Evolutionary conservation across 1,284 basidiomycete species (phyloP).

Genomic region (Cutaneotrichosporon sp.): DNA sequence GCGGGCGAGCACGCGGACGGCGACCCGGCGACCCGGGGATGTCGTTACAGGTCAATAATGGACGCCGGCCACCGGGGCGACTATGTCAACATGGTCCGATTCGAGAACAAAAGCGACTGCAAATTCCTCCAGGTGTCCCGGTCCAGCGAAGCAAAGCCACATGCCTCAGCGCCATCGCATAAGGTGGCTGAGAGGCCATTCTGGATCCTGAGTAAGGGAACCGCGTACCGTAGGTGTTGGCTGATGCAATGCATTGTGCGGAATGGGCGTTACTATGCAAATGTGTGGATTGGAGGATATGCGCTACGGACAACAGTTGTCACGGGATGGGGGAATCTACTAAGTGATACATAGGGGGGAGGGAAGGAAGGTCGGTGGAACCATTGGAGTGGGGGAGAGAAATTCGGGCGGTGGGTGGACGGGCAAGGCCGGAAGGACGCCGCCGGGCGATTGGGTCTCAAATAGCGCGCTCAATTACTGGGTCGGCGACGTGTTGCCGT

Average conservation of each 20-base stretch:
- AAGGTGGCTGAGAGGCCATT: neutral
- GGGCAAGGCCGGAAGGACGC: neutral
- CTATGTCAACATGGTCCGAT: neutral
- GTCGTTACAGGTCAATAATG: no score
- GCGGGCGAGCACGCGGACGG: no score
- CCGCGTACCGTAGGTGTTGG: neutral
- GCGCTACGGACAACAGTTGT: slow-evolving; percentile 4
- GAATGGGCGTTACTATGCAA: neutral
- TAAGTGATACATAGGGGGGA: slow-evolving; percentile 10
- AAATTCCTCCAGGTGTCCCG: neutral
- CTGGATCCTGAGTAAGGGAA: neutral
- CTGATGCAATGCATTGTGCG: slow-evolving; percentile 10
- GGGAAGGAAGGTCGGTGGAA: neutral
- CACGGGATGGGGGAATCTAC: neutral
- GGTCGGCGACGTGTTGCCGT: neutral
- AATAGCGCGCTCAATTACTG: neutral
- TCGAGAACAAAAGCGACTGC: neutral
- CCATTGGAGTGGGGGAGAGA: neutral
- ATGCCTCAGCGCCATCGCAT: neutral
- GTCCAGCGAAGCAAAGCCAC: neutral
- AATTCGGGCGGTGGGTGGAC: neutral
- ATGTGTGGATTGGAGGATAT: neutral
- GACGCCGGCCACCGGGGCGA: no score
- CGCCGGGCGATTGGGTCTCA: neutral
- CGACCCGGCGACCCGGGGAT: no score